Evolutionary conservation across 1,284 basidiomycete species (phyloP).

Genomic region (Ceratobasidium sp.): DNA sequence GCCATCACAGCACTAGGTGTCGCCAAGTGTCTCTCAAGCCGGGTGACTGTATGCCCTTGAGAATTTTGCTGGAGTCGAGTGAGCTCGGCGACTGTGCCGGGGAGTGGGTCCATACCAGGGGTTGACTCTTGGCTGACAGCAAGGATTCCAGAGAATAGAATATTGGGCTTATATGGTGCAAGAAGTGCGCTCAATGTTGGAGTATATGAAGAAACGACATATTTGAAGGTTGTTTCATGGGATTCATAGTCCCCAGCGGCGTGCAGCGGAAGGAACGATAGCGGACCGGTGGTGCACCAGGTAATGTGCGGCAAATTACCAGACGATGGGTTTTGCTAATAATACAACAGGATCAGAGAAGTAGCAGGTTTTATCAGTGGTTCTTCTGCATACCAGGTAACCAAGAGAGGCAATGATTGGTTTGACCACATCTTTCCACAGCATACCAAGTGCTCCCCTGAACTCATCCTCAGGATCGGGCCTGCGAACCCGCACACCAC

Average conservation of each 20-base stretch:
- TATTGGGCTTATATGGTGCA: background rate
- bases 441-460: background rate
- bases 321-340: background rate
- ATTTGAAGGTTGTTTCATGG: slow-evolving; percentile 43
- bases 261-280: slow-evolving; percentile 54
- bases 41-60: background rate
- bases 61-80: background rate
- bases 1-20: background rate
- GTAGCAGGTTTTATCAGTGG: background rate
- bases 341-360: background rate
- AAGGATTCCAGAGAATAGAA: background rate
- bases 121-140: background rate
- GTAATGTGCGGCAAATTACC: slow-evolving; percentile 48
- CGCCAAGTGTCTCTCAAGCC: background rate
- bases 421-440: slow-evolving; percentile 41
- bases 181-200: slow-evolving; percentile 47
- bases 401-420: slow-evolving; percentile 20
- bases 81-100: background rate
- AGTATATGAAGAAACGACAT: slow-evolving; percentile 50
- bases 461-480: background rate
- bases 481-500: background rate
- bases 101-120: background rate
- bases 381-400: background rate
- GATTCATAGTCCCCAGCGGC: slow-evolving; percentile 50
- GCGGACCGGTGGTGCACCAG: slow-evolving; percentile 54